Evolutionary conservation across 495 filamentous ascomycete species (phyloP).

Genomic region (Evernia prunastri): DNA sequence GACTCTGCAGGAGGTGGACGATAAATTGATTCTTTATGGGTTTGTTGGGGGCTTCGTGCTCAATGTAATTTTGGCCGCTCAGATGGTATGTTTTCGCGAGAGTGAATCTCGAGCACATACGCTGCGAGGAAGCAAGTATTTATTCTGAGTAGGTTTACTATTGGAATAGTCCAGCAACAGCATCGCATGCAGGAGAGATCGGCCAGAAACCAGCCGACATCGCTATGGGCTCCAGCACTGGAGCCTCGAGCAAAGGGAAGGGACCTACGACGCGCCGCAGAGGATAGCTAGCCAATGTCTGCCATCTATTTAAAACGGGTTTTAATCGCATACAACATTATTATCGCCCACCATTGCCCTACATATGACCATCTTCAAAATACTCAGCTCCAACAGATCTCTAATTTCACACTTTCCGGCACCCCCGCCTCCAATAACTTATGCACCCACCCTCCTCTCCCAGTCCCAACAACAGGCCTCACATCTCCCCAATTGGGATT

Average conservation of each 20-base stretch:
- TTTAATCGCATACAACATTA: neutral
- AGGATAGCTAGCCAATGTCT: constrained; percentile 30
- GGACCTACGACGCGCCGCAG: constrained; percentile 46
- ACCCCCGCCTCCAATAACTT: neutral
- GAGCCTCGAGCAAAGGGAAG: constrained; percentile 35
- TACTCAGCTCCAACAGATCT: neutral
- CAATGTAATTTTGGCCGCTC: constrained; percentile 76
- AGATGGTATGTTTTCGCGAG: constrained; percentile 57
- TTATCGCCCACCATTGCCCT: neutral
- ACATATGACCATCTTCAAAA: neutral
- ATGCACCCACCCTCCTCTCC: neutral
- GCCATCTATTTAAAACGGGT: neutral
- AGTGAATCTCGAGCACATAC: neutral
- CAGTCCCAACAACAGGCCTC: neutral
- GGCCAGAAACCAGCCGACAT: constrained; percentile 38
- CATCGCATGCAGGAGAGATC: constrained; percentile 31
- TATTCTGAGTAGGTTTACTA: constrained; percentile 52
- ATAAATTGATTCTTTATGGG: constrained; percentile 88
- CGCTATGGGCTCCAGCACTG: constrained; percentile 33
- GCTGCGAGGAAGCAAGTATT: neutral
- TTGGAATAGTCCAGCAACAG: constrained; percentile 70
- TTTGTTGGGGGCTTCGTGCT: constrained; percentile 84
- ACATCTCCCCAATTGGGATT: neutral
- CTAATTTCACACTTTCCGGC: neutral
- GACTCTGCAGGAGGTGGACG: constrained; percentile 90